phyloP scores from a whole-genome alignment of 352 stramenopile species.

The Blastocystis hominis region DNA sequence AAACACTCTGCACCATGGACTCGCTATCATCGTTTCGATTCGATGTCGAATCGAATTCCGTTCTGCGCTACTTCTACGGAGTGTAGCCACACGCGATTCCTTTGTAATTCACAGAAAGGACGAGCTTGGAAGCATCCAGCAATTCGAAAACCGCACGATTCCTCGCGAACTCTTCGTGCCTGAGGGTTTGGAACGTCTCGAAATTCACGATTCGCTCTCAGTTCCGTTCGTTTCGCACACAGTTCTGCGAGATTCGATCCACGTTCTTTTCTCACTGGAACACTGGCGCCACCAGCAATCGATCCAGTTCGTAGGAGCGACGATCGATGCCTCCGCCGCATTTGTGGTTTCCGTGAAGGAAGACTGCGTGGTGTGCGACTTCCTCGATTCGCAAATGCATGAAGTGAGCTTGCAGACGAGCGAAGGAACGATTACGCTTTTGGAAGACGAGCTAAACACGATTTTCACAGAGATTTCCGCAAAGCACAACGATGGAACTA shows the following conservation, averaged over 20 bases:
- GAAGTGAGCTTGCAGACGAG: neutral
- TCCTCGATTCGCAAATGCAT: neutral
- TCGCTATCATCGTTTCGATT: neutral
- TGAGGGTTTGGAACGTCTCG: neutral
- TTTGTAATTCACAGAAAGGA: neutral
- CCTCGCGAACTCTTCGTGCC: constrained; percentile 6
- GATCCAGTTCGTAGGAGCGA: neutral
- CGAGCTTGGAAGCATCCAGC: neutral
- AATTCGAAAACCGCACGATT: neutral
- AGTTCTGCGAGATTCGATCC: neutral
- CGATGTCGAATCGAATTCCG: neutral
- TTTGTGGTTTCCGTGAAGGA: neutral
- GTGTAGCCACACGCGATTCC: neutral
- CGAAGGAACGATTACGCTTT: neutral
- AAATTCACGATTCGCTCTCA: neutral
- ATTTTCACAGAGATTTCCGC: neutral
- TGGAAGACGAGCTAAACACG: neutral
- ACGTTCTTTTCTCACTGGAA: neutral
- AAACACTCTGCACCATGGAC: neutral
- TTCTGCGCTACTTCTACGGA: constrained; percentile 26
- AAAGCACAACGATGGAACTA: neutral
- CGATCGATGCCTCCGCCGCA: neutral
- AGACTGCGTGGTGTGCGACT: neutral
- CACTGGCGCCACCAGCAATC: neutral
- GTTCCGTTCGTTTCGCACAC: neutral